A percentile compares a stretch with the other conserved stretches of the same genome.
Evolutionary conservation across 805 yeast species (phyloP).

Genomic region (Scheffersomyces stipitis): DNA sequence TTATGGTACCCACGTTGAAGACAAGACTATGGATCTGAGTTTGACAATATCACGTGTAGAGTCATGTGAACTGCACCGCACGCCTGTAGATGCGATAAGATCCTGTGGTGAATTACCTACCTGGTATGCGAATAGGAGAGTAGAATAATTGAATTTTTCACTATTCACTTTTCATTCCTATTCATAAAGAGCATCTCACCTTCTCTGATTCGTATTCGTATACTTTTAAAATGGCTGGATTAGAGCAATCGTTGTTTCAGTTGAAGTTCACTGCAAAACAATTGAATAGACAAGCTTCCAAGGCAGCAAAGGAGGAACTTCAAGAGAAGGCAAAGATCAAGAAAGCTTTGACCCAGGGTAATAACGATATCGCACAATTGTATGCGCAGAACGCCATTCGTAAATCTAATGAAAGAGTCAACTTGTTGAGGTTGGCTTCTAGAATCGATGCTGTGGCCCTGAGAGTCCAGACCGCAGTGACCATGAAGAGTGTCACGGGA

Average conservation of each 20-base stretch:
- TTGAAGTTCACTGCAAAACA: conserved; percentile 85
- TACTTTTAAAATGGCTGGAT: conserved; percentile 27
- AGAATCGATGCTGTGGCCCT: conserved; percentile 95
- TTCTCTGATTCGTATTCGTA: too few species aligned
- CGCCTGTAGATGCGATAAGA: too few species aligned
- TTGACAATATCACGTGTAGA: too few species aligned
- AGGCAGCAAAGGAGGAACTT: conserved; percentile 87
- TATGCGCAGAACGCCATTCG: conserved; percentile 97
- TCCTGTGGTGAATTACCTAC: too few species aligned
- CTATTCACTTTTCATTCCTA: too few species aligned
- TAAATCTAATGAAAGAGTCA: conserved; percentile 82
- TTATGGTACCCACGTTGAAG: too few species aligned
- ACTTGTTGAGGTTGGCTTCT: conserved; percentile 76
- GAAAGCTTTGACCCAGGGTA: conserved; percentile 82
- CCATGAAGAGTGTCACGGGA: conserved; percentile 93
- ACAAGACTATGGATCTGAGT: too few species aligned
- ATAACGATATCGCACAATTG: conserved; percentile 86
- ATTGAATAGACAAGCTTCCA: conserved; percentile 82
- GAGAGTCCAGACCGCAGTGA: conserved; percentile 95
- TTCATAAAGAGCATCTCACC: too few species aligned
- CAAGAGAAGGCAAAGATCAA: conserved; percentile 85
- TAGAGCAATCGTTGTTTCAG: conserved; percentile 30
- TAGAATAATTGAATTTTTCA: too few species aligned
- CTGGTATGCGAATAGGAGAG: too few species aligned
- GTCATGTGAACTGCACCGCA: too few species aligned